Evolutionary conservation across 225 moss, liverwort and hornwort species (phyloP), one percentile per base, ranked within the genome.

Genomic region (Straminergon stramineum): DNA sequence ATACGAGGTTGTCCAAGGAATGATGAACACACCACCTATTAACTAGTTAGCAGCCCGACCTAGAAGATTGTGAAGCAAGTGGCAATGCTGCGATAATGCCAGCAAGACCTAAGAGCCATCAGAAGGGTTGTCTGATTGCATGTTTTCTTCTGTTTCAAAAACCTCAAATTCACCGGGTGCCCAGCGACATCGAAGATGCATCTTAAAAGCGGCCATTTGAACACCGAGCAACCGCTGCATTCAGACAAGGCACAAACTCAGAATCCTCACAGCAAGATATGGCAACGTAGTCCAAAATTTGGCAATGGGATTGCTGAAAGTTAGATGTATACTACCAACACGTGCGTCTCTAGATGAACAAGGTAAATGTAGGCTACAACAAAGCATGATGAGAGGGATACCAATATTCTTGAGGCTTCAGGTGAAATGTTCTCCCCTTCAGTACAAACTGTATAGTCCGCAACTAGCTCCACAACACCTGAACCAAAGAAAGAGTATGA

Each of bases 391-490:
- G n/a, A 82, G 87, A 70, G 65, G 55, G 58, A 84, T 91, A 98
- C 98, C 92, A 99, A 85, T 91, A 97, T 97, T 86, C 94, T 94
- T 35, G 99, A 97, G 67, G 96, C 97, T 90, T 96, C 96, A 12
- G 97, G 97, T 77, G 97, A 99, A 81, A 95, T 89, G 79, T 93
- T 81, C 20, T 96, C 91, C 76, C 96, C 97, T 75, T 96, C 97
- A 35, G 89, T 94, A 88, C 96, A 99, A 39, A 97, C 96, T 75
- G 95, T 97, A 86, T 97, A 95, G 82, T 96, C 95, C 45, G 97
- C 95, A 91, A 97, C 96, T 78, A 99, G 84, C 91, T 97, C 99
- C 35, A 99, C 93, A 74, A 97, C 95, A 82, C 99, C 98, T 98
- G 93, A 70, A 89, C 67, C 30, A 70, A 41, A 64, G 48, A 68